These are phyloP conservation scores for Aleurites moluccanus DNA, from an alignment of 441 rosid species.

Conservation along the genomic window DNA sequence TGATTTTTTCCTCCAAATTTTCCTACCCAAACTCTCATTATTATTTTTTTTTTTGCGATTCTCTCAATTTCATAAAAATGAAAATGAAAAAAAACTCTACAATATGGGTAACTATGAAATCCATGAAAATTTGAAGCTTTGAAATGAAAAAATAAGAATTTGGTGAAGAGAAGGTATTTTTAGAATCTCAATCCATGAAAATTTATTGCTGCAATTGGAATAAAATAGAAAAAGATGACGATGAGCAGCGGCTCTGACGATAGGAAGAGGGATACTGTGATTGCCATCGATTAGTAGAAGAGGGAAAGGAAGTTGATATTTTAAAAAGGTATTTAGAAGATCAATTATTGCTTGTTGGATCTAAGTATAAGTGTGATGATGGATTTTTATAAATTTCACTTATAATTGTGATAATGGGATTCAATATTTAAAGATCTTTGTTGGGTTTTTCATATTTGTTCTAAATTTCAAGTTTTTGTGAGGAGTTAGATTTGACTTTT, in stretches of 20 bases:
- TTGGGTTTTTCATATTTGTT: neutral
- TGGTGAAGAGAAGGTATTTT: no score
- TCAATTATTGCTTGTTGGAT: constrained; percentile 53
- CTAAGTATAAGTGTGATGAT: constrained; percentile 48
- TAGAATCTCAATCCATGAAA: no score
- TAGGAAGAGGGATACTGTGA: constrained; percentile 49
- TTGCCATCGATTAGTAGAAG: constrained; percentile 25
- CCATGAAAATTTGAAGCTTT: no score
- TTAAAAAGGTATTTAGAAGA: constrained; percentile 67
- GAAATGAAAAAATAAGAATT: no score
- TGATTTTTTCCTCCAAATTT: no score
- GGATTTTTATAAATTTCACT: constrained; percentile 8
- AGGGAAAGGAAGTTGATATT: constrained; percentile 38
- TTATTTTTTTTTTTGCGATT: no score
- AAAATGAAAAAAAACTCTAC: no score
- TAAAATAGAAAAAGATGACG: constrained; percentile 16
- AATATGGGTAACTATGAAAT: no score
- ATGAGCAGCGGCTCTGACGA: constrained; percentile 30
- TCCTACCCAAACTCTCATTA: no score
- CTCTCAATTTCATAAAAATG: no score
- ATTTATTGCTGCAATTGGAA: constrained; percentile 32
- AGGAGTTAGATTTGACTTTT: neutral
- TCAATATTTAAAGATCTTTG: neutral
- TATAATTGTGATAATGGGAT: neutral
- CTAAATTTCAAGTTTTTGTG: neutral